Percentiles rank a stretch among this genome's conserved stretches.
phyloP scores from a whole-genome alignment of 2,329 filamentous ascomycete genomes.

The Penicillium janthinellum region DNA sequence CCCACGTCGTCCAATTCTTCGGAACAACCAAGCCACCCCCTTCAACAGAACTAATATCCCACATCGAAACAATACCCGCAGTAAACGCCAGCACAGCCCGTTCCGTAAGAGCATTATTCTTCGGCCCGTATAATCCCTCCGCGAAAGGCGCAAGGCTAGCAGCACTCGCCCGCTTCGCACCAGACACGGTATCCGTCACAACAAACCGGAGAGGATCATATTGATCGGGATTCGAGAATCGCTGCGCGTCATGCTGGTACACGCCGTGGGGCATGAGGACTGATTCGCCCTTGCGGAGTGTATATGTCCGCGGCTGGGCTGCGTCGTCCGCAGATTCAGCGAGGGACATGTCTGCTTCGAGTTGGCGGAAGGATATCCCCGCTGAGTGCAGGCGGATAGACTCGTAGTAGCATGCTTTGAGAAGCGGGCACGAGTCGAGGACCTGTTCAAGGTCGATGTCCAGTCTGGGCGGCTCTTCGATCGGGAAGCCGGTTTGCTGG shows the following conservation, averaged over 20 bases:
- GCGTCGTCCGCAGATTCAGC: constrained; percentile 45
- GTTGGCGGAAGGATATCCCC: constrained; percentile 45
- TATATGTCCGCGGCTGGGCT: constrained; percentile 40
- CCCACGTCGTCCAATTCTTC: constrained; percentile 49
- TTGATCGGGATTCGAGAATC: constrained; percentile 44
- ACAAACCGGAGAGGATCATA: constrained; percentile 54
- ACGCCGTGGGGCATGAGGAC: constrained; percentile 49
- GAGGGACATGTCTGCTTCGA: constrained; percentile 43
- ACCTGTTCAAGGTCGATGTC: constrained; percentile 46
- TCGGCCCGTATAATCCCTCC: constrained; percentile 53
- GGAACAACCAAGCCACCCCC: constrained; percentile 56
- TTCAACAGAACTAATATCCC: constrained; percentile 55
- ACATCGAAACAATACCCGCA: constrained; percentile 57
- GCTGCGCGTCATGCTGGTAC: constrained; percentile 45
- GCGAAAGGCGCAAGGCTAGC: constrained; percentile 52
- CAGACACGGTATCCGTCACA: constrained; percentile 40
- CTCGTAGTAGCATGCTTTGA: constrained; percentile 52
- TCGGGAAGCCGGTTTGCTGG: constrained; percentile 43
- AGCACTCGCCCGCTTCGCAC: constrained; percentile 38
- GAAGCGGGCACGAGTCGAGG: constrained; percentile 47
- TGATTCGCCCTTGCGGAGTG: constrained; percentile 46
- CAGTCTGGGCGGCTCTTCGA: constrained; percentile 48
- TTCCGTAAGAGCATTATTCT: constrained; percentile 55
- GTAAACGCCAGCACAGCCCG: constrained; percentile 54
- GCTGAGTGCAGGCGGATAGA: constrained; percentile 48